Conservation (phyloP, 768 basidiomycete genomes). For the Suillus brevipes region DNA sequence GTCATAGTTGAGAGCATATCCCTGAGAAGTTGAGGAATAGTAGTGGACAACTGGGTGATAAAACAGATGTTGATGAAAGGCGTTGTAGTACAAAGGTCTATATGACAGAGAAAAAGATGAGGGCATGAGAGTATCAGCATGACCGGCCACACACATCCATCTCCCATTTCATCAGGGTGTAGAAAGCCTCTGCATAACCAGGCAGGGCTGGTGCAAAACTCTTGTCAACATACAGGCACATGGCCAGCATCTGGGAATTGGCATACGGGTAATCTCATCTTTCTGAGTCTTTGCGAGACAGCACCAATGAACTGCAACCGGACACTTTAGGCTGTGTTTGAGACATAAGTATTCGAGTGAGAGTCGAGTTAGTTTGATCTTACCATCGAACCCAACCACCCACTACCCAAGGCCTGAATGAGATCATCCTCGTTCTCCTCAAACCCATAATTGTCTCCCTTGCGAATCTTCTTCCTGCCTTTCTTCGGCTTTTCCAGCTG, state of each 20-base stretch:
- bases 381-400: conserved; percentile 89
- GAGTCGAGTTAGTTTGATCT: conserved; percentile 20
- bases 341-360: conserved; percentile 9
- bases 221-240: background rate
- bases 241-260: background rate
- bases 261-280: conserved; percentile 62
- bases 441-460: conserved; percentile 51
- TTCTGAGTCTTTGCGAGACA: conserved; percentile 67
- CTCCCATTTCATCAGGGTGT: background rate
- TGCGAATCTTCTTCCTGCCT: conserved; percentile 41
- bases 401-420: conserved; percentile 49
- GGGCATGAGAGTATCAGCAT: background rate
- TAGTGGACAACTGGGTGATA: background rate
- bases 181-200: background rate
- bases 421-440: conserved; percentile 54
- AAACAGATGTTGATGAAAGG: background rate
- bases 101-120: background rate
- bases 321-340: conserved; percentile 65
- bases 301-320: conserved; percentile 74
- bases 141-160: background rate
- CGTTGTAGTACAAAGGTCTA: background rate
- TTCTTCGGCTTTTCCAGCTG: conserved; percentile 41
- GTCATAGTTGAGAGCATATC: background rate
- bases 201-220: background rate
- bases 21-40: background rate